Evolutionary conservation across 768 basidiomycete species (phyloP).

Genomic region (Agrocybe chaxingu): DNA sequence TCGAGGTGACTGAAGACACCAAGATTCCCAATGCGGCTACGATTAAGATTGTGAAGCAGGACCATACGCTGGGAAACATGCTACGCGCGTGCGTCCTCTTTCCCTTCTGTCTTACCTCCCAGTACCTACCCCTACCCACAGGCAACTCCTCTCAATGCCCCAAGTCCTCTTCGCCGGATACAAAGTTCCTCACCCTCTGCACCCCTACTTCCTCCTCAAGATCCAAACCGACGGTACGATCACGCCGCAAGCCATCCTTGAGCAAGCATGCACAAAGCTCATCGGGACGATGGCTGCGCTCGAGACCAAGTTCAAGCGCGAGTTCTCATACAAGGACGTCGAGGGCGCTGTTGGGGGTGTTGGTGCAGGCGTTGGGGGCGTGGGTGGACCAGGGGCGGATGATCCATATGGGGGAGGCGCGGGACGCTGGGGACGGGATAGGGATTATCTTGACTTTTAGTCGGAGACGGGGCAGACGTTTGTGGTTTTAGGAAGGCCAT

Average conservation of each 20-base stretch:
- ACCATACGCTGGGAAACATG: slow-evolving; percentile 96
- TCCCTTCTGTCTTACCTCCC: neutral
- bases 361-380: slow-evolving; percentile 11
- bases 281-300: slow-evolving; percentile 68
- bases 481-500: neutral
- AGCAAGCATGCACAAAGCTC: slow-evolving; percentile 79
- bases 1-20: slow-evolving; percentile 91
- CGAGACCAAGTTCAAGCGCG: slow-evolving; percentile 76
- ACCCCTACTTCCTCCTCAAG: slow-evolving; percentile 92
- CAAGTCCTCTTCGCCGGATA: slow-evolving; percentile 94
- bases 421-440: slow-evolving; percentile 39
- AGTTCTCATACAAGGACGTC: slow-evolving; percentile 77
- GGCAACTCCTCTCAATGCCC: slow-evolving; percentile 87
- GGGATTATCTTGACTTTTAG: slow-evolving; percentile 57
- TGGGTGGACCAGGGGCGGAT: neutral
- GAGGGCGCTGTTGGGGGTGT: slow-evolving; percentile 41
- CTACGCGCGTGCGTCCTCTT: slow-evolving; percentile 67
- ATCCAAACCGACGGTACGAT: slow-evolving; percentile 90
- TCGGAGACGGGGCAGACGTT: neutral
- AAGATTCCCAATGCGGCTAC: slow-evolving; percentile 98
- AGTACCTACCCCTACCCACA: slow-evolving; percentile 25
- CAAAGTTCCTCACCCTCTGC: slow-evolving; percentile 95
- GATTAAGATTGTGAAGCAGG: slow-evolving; percentile 92
- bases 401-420: slow-evolving; percentile 29
- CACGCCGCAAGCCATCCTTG: slow-evolving; percentile 80